Evolutionary conservation across 495 filamentous ascomycete species (phyloP).

Genomic region (Pseudevernia furfuracea): DNA sequence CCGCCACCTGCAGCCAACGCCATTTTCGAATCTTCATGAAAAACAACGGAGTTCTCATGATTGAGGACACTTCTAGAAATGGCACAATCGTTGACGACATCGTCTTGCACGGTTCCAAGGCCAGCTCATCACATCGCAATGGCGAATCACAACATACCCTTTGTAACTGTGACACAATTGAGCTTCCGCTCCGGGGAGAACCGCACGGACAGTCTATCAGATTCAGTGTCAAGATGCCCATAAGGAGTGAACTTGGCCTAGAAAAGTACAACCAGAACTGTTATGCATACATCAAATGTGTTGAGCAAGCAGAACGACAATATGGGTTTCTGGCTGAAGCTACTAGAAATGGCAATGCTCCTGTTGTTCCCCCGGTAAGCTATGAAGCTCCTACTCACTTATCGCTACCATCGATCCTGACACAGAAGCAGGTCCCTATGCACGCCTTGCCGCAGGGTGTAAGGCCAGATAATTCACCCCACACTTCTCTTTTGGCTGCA

Average conservation of each 20-base stretch:
- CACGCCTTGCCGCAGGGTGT: slow-evolving; percentile 1
- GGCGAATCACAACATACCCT: slow-evolving; percentile 47
- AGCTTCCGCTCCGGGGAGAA: slow-evolving; percentile 50
- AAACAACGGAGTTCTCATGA: slow-evolving; percentile 69
- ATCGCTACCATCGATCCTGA: not conserved
- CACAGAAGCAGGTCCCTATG: slow-evolving; percentile 5
- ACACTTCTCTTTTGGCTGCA: slow-evolving; percentile 19
- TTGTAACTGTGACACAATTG: slow-evolving; percentile 61
- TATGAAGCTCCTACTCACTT: not conserved
- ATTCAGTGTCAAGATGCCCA: slow-evolving; percentile 82
- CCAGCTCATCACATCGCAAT: slow-evolving; percentile 31
- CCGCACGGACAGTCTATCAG: slow-evolving; percentile 45
- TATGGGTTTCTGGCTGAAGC: slow-evolving; percentile 5
- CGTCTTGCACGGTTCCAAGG: slow-evolving; percentile 45
- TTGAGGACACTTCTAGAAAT: slow-evolving; percentile 87
- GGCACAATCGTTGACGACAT: slow-evolving; percentile 76
- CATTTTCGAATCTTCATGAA: slow-evolving; percentile 92
- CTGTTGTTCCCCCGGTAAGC: slow-evolving; percentile 5
- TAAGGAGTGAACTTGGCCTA: slow-evolving; percentile 47
- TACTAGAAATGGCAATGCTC: slow-evolving; percentile 3
- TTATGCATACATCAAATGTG: slow-evolving; percentile 40
- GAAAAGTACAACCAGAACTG: slow-evolving; percentile 55
- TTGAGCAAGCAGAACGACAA: slow-evolving; percentile 25
- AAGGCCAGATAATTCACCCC: not conserved
- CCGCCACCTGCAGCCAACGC: slow-evolving; percentile 65